Base-by-base conservation (phyloP, 2,329 filamentous ascomycete genomes). In the Amesomyces nigricolor region DNA sequence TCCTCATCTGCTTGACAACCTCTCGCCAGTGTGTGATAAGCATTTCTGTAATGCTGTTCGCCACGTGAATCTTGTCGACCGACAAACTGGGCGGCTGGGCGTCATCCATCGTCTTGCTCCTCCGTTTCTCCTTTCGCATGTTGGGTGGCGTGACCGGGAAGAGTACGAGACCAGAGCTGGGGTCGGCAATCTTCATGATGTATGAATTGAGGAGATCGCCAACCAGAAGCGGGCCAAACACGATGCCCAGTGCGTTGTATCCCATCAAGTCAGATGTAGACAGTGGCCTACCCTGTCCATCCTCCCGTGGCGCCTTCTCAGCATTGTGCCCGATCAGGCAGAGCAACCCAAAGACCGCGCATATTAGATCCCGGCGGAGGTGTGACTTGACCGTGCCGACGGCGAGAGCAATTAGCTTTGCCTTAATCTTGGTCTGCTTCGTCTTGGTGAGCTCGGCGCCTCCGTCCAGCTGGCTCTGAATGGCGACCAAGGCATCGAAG, bases 1-100 rank as follows among this genome's bases (percentile, higher is more conserved):
- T 75, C 54, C 72, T 78, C 72, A 87, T 77, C 54, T 87, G 79
- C 39, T 76, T 73, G 43, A 85, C 80, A 10, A 86, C 74, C 47
- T 85, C 82, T 56, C 79, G 73, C 85, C 85, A 88, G 59, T 86
- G 77, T 1, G 77, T 72, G 47, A 87, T 81, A 5, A 88, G 70
- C 82, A 87, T 86, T 65, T 86, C 81, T 0, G 81, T 73, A 30
- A 87, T 78, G 32, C 71, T 70, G 57, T 82, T 85, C 10, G 81
- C 82, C 52, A 83, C 68, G 44, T 76, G 73, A 19, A 84, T 72
- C 61, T 81, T 85, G 69, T 84, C 77, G 16, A 85, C 68, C 0
- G 68, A 66, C 4, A 71, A 64, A 2, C 68, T 56, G 0, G 64
- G 59, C 1, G 57, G 49, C 4, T 60, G 54, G 19, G 55, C 58